Base-by-base conservation (phyloP, 106 monocot genomes). In the Allium fistulosum region DNA sequence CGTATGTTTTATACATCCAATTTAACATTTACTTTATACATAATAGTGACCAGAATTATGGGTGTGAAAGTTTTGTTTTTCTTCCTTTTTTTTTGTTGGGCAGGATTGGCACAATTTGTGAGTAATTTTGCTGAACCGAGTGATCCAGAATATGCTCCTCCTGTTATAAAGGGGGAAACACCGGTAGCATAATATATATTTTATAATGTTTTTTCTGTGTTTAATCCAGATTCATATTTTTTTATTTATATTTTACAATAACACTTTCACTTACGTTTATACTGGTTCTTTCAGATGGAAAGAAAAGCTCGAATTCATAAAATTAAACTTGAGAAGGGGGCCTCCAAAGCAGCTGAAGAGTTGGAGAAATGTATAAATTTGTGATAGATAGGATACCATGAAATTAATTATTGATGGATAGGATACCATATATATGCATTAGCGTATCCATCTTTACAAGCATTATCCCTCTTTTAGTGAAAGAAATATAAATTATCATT, bases 81-180 rank as follows among this genome's bases (percentile, higher is more conserved):
- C 3, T 28, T 28, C 2, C 12, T 53, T 51, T 49, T 78, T 12
- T 7, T 55, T 45, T 53, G 67, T 51, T 60, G 48, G 80, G 57
- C 53, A 92, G 91, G 91, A 37, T 88, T 96, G 79, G 83, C 80
- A 17, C 91, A 92, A 62, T 97, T 78, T 64, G 89, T 84, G 55
- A 79, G 82, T 6, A 48, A 87, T 6, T 97, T 97, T 83, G 92
- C 96, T 9, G 88, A 92, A 59, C 86, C 86, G 11, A 80, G 77
- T n/a, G 84, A 92, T 57, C 76, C 81, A 12, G 96, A 92, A 57
- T 97, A 97, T 73, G 75, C 96, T 15, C 92, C 89, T 18, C 96
- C 96, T 26, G 86, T 87, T 50, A 59, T 62, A 58, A 83, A 84
- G 71, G 88, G 64, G 4, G 96, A 97, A 84, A 97, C 88, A 17